Evolutionary conservation across 257 asterid genomes (phyloP), one percentile per base, ranked within the genome.

Genomic region (Forsythia viridissima): DNA sequence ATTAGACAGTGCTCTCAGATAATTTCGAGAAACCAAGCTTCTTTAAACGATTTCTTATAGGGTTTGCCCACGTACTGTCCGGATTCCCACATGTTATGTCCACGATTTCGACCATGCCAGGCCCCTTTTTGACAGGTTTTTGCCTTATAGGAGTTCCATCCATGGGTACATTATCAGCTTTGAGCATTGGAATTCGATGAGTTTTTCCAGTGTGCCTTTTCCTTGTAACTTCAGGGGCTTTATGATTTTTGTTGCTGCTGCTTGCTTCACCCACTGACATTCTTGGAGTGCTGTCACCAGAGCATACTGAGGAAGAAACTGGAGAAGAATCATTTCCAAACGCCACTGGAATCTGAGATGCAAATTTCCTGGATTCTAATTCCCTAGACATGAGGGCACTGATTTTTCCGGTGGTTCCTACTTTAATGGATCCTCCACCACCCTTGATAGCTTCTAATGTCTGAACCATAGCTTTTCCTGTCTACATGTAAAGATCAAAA

Each of bases 321-420:
- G 46, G 8, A n/a, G 83, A 48, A 46, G 82, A 20, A 37, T 63
- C 82, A 63, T 48, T 74, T 68, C 71, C 74, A 7, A 48, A 65
- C 7, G 67, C 21, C 3, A 81, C 72, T 38, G 88, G 81, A 44
- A 71, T 61, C 69, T 76, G 84, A 61, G 86, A 75, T 57, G 84
- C 82, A 76, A 91, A 80, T 75, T 87, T 87, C 38, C 79, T 68
- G 20, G 91, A 85, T 74, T 88, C 92, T 74, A 93, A 79, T 72
- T 93, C 98, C 81, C 89, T 85, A 57, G 94, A 89, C 91, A 93
- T 89, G 36, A 93, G 93, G 76, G 91, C 92, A 84, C 94, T 85
- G 78, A 93, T 89, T 70, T 88, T 93, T 72, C 98, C 97, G 7
- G 96, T 93, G 61, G 93, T 87, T 76, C 98, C 98, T 11, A 91